These are phyloP conservation scores for Leavenworthia alabamica DNA, from an alignment of 345 rosid species.

Conservation along the genomic window DNA sequence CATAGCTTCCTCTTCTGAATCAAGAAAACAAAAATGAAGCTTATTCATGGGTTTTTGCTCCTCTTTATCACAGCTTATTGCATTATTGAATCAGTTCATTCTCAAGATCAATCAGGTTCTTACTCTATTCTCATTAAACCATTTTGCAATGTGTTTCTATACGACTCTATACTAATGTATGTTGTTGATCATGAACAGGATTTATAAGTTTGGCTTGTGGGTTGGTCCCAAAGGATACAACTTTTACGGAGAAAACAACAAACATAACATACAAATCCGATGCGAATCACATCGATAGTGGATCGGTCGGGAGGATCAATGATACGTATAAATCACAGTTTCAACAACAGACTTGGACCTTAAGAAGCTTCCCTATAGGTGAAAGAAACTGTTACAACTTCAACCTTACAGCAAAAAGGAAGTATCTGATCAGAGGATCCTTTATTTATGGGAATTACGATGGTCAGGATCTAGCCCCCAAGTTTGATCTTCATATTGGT, in stretches of 20 bases:
- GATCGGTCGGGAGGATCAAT: conserved; percentile 2
- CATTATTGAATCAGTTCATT: too few species aligned
- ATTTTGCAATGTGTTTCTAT: too few species aligned
- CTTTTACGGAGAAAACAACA: conserved; percentile 4
- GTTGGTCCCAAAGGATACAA: neutral
- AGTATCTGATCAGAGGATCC: conserved; percentile 21
- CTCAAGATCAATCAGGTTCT: too few species aligned
- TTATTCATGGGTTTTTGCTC: too few species aligned
- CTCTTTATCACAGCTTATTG: too few species aligned
- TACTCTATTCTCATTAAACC: too few species aligned
- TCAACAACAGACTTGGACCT: conserved; percentile 23
- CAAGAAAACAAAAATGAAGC: too few species aligned
- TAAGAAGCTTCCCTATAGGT: conserved; percentile 34
- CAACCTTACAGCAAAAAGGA: conserved; percentile 8
- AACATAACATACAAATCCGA: conserved; percentile 29
- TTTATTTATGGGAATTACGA: conserved; percentile 33
- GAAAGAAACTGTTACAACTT: conserved; percentile 32
- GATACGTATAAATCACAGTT: neutral
- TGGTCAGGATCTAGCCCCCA: neutral
- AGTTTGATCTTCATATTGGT: conserved; percentile 29
- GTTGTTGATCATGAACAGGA: conserved; percentile 1
- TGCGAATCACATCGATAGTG: neutral
- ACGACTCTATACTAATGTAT: too few species aligned
- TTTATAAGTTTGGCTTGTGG: conserved; percentile 35
- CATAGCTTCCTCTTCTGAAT: too few species aligned